phyloP scores from a whole-genome alignment of 495 filamentous ascomycete species.

The Chaetomidium leptoderma region DNA sequence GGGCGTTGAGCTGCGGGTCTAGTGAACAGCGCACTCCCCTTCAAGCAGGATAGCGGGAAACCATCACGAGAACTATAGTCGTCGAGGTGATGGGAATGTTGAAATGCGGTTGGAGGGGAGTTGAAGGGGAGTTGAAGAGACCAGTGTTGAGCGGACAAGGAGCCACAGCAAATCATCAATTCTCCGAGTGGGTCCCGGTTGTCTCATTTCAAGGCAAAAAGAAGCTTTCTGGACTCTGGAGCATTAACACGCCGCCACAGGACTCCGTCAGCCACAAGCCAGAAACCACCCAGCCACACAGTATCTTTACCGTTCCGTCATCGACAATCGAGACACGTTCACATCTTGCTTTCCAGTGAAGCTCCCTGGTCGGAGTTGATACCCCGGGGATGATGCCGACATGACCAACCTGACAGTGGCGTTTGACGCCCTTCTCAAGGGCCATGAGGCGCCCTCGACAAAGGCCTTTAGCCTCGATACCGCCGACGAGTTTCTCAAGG shows the following conservation, averaged over 20 bases:
- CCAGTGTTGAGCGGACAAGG: background rate
- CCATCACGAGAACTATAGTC: no score
- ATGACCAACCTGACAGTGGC: constrained; percentile 71
- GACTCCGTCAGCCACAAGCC: background rate
- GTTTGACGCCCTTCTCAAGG: constrained; percentile 63
- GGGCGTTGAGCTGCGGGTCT: no score
- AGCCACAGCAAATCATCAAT: no score
- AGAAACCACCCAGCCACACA: constrained; percentile 3
- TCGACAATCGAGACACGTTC: constrained; percentile 13
- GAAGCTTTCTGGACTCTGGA: no score
- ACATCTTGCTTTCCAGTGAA: background rate
- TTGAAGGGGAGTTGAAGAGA: background rate
- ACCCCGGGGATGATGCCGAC: constrained; percentile 1
- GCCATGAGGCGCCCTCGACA: constrained; percentile 46
- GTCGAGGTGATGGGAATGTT: no score
- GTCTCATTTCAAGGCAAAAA: background rate
- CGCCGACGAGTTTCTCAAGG: constrained; percentile 87
- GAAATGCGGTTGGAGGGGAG: background rate
- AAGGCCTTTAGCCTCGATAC: constrained; percentile 44
- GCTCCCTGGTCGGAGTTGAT: background rate
- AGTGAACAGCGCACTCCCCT: no score
- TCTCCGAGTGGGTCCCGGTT: background rate
- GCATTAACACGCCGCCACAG: no score
- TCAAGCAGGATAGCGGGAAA: background rate
- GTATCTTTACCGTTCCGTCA: background rate